phyloP scores from a whole-genome alignment of 495 filamentous ascomycete genomes.

The Aspergillus campestris region DNA sequence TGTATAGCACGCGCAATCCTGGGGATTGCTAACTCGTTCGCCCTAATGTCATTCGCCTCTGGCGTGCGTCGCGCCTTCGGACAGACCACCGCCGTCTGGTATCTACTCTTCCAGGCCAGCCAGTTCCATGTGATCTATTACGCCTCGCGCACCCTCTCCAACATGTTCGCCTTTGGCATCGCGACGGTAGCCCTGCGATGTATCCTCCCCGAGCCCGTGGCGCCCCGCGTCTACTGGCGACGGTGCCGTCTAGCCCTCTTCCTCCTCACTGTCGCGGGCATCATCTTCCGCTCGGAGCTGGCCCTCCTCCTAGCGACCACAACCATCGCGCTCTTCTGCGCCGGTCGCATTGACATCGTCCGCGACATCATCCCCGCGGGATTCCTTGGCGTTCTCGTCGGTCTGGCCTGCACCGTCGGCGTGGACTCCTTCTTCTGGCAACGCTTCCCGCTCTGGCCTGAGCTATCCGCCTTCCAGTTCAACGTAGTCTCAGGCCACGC shows the following conservation, averaged over 20 bases:
- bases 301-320: constrained; percentile 62
- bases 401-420: constrained; percentile 56
- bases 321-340: constrained; percentile 44
- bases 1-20: constrained; percentile 62
- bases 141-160: constrained; percentile 83
- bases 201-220: constrained; percentile 50
- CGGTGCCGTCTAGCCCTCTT: constrained; percentile 50
- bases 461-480: constrained; percentile 81
- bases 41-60: constrained; percentile 54
- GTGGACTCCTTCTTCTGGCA: constrained; percentile 95
- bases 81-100: constrained; percentile 65
- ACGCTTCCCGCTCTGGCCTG: constrained; percentile 70
- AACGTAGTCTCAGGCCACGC: constrained; percentile 68
- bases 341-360: constrained; percentile 44
- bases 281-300: constrained; percentile 85
- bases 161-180: constrained; percentile 91
- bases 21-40: constrained; percentile 65
- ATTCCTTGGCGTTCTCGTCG: constrained; percentile 49
- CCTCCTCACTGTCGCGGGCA: constrained; percentile 71
- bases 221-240: constrained; percentile 24
- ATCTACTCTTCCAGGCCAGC: constrained; percentile 66
- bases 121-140: constrained; percentile 96
- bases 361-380: constrained; percentile 59
- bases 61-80: constrained; percentile 65
- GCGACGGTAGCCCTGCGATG: constrained; percentile 63